A percentile compares a stretch with the other conserved stretches of the same genome.
Evolutionary conservation across 2,329 filamentous ascomycete species (phyloP).

Genomic region (Chaetomiaceae sp.): DNA sequence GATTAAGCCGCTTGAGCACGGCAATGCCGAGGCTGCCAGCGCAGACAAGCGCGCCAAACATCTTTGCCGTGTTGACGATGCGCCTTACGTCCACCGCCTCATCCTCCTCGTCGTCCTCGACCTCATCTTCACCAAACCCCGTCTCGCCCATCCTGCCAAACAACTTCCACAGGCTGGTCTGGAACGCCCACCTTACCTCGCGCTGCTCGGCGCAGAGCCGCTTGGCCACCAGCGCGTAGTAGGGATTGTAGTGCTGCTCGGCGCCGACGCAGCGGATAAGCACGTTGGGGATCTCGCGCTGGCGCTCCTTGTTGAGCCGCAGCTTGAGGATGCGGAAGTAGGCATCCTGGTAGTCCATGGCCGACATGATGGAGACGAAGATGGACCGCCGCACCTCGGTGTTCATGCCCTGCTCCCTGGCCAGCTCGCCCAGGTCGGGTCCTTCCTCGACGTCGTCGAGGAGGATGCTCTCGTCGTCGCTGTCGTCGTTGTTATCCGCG

Average conservation of each 20-base stretch:
- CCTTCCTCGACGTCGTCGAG: constrained; percentile 42
- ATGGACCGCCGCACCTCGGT: constrained; percentile 85
- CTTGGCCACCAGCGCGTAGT: constrained; percentile 81
- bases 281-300: constrained; percentile 81
- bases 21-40: constrained; percentile 43
- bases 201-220: constrained; percentile 67
- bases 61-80: constrained; percentile 49
- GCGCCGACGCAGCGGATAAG: constrained; percentile 81
- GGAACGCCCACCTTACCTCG: constrained; percentile 76
- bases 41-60: constrained; percentile 50
- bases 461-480: constrained; percentile 31
- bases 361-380: constrained; percentile 85
- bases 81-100: constrained; percentile 46
- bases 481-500: constrained; percentile 25
- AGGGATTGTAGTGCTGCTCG: constrained; percentile 83
- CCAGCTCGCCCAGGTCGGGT: constrained; percentile 70
- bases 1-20: constrained; percentile 66
- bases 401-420: constrained; percentile 77
- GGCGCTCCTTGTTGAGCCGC: constrained; percentile 77
- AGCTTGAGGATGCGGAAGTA: constrained; percentile 75
- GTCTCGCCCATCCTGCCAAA: constrained; percentile 83
- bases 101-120: constrained; percentile 50
- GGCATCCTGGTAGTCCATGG: constrained; percentile 78
- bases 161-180: constrained; percentile 79
- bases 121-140: constrained; percentile 60